Conservation (phyloP, 2,329 filamentous ascomycete genomes). For the Microsporum canis region DNA sequence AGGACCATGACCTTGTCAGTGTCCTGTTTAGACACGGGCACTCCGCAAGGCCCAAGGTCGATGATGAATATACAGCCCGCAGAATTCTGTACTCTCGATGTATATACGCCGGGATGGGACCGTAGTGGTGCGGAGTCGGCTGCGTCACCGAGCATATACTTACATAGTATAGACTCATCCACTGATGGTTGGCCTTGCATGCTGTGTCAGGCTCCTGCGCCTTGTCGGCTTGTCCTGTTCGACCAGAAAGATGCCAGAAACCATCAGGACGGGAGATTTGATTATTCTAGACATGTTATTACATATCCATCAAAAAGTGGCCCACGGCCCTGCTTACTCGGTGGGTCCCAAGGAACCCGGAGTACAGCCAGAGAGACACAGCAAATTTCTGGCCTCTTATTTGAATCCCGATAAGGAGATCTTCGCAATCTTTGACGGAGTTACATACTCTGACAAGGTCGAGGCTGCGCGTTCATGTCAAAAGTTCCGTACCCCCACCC, state of each 20-base stretch:
- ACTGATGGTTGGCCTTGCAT: not conserved
- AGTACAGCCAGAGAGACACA: not conserved
- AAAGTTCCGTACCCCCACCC: constrained; percentile 1
- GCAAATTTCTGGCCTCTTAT: not conserved
- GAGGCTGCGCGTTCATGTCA: not conserved
- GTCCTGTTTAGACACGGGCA: not conserved
- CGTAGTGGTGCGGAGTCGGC: not conserved
- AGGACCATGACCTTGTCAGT: not conserved
- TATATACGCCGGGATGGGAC: not conserved
- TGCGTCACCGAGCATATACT: not conserved
- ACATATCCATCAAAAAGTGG: not conserved
- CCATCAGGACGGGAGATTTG: not conserved
- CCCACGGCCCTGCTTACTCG: not conserved
- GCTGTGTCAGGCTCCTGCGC: not conserved
- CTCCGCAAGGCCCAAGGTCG: not conserved
- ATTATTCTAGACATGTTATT: not conserved
- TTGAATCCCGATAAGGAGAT: not conserved
- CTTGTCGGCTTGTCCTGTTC: not conserved
- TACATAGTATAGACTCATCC: not conserved
- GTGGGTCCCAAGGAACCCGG: not conserved
- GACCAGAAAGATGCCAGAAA: not conserved
- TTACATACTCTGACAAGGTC: not conserved
- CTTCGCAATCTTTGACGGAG: not conserved
- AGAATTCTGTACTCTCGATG: not conserved
- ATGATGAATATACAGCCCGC: not conserved